Conservation (phyloP, 2,329 filamentous ascomycete genomes). For the Fusarium metavorans region DNA sequence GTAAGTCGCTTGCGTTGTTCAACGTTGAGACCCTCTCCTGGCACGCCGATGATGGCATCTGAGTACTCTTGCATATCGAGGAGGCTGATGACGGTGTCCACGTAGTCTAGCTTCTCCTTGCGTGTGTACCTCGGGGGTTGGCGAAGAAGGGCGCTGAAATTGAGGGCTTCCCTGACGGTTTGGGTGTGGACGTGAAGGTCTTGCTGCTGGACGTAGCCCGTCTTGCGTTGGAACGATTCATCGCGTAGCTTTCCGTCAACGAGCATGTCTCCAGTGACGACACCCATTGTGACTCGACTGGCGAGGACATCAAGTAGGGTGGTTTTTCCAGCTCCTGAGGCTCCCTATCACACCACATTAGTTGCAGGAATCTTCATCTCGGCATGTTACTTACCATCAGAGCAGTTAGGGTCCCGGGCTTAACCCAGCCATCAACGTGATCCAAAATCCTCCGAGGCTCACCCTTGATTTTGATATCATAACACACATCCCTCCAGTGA, state of each 20-base stretch:
- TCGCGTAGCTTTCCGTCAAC: slow-evolving; percentile 73
- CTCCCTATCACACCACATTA: slow-evolving; percentile 78
- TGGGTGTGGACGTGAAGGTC: slow-evolving; percentile 85
- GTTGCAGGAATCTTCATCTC: slow-evolving; percentile 80
- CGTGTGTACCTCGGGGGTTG: slow-evolving; percentile 76
- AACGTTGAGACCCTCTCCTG: slow-evolving; percentile 68
- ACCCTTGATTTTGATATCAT: slow-evolving; percentile 77
- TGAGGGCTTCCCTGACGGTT: slow-evolving; percentile 85
- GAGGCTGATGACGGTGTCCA: slow-evolving; percentile 78
- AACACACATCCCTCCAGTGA: slow-evolving; percentile 78
- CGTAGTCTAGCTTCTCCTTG: slow-evolving; percentile 82
- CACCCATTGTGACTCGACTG: slow-evolving; percentile 84
- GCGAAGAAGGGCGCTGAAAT: slow-evolving; percentile 83
- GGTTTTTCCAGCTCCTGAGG: slow-evolving; percentile 88
- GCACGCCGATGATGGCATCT: slow-evolving; percentile 70
- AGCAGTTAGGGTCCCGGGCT: slow-evolving; percentile 79
- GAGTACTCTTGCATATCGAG: slow-evolving; percentile 73
- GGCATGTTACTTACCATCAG: slow-evolving; percentile 74
- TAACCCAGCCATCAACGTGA: slow-evolving; percentile 78
- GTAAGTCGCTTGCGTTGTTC: slow-evolving; percentile 70
- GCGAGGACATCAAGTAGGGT: slow-evolving; percentile 86
- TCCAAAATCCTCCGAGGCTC: slow-evolving; percentile 74
- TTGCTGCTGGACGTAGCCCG: slow-evolving; percentile 88
- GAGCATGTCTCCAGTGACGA: slow-evolving; percentile 83
- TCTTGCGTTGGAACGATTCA: slow-evolving; percentile 85